Evolutionary conservation across 306 rosid species (phyloP), one percentile per base, ranked within the genome.

Genomic region (Dryas drummondii): DNA sequence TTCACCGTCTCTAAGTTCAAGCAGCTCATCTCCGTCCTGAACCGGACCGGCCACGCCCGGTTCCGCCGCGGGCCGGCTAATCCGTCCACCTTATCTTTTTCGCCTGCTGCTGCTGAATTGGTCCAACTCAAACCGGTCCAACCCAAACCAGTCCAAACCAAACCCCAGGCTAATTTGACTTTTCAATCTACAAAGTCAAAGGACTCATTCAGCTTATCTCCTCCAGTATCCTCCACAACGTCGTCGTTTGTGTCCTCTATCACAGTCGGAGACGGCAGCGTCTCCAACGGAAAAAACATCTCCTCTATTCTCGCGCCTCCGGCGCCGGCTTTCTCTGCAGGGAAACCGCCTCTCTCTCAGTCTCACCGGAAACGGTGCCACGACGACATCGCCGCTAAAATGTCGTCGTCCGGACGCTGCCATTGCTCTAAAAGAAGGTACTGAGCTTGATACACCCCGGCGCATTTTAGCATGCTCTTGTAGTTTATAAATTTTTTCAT

Each of bases 391-490:
- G 12, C 80, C 11, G 70, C 78, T 6, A 88, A 90, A 76, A 7
- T 62, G 19, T 72, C 85, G 9, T 82, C 93, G 49, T 84, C 90
- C 11, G 71, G 66, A 9, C 82, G 58, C 37, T 93, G 97, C 69
- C 98, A 93, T 70, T 93, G 96, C 81, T 82, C 93, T 48, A 90
- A 87, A 58, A 84, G 87, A 86, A 88, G 98, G 98, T 92, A 90
- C 8, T 9, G 2, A 14, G 17, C 27, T 4, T 4, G 16, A 64
- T 72, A 2, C 57, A 45, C 58, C 47, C 32, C 3, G 7, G 40
- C 42, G 16, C 48, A 73, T 9, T 3, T 61, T 4, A 61, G 7
- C 42, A 16, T 7, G 56, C 6, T n/a, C n/a, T 45, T 13, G 9
- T 42, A 11, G 44, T 40, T 41, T n/a, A 14, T 16, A 62, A 1